These are phyloP conservation scores for maize (Zea mays) DNA, from an alignment of 176 grass and related monocot species.

Conservation along the genomic window Zm-B73-REFERENCE-NAM-5.0 NC_050105.1:140628501-140629000, in stretches of 20 bases:
- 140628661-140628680: background rate
- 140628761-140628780: too few relatives aligned
- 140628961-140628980: constrained; percentile 36
- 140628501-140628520: constrained; percentile 41
- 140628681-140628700: constrained; percentile 23
- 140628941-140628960: constrained; percentile 10
- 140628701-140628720: constrained; percentile 11
- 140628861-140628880: too few relatives aligned
- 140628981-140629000: constrained; percentile 56
- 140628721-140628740: constrained; percentile 15
- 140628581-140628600: constrained; percentile 75
- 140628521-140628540: constrained; percentile 58
- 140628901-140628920: too few relatives aligned
- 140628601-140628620: constrained; percentile 74
- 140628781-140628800: too few relatives aligned
- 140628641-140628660: constrained; percentile 23
- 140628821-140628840: too few relatives aligned
- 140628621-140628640: background rate
- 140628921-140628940: too few relatives aligned
- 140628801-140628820: too few relatives aligned
- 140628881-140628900: too few relatives aligned
- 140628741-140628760: too few relatives aligned
- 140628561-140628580: constrained; percentile 51
- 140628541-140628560: constrained; percentile 59
- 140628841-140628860: too few relatives aligned